Percentiles rank a stretch among this genome's conserved stretches.
Conservation (phyloP, 805 yeast species). For the Nakazawaea wickerhamii region DNA sequence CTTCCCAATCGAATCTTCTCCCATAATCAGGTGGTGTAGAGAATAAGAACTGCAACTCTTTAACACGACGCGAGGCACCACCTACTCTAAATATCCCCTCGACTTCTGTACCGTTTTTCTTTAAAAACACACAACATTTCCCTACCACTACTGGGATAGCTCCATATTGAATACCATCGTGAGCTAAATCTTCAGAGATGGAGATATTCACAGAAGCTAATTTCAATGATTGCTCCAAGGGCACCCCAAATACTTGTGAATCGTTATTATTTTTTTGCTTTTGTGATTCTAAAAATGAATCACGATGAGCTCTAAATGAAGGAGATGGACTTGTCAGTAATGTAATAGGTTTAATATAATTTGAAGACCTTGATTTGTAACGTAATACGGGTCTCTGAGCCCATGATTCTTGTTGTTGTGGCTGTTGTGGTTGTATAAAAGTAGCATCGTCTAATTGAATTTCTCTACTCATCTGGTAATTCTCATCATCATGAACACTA, state of each 20-base stretch:
- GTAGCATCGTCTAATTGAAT: conserved; percentile 1
- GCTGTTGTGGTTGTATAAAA: conserved; percentile 4
- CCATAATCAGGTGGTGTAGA: conserved; percentile 90
- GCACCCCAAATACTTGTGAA: conserved; percentile 71
- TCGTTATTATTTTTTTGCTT: conserved; percentile 39
- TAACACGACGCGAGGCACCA: conserved; percentile 84
- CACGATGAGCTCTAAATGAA: conserved; percentile 41
- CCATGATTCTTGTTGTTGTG: conserved; percentile 19
- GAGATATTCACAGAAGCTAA: conserved; percentile 76
- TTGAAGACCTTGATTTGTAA: conserved; percentile 46
- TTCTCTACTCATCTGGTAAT: background rate
- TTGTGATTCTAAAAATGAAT: conserved; percentile 38
- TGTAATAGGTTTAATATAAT: conserved; percentile 28
- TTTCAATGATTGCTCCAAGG: conserved; percentile 61
- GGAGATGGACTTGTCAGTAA: conserved; percentile 29
- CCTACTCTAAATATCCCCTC: conserved; percentile 94
- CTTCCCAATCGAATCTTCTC: conserved; percentile 82
- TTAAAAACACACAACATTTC: conserved; percentile 83
- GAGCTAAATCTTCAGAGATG: conserved; percentile 49
- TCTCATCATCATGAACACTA: conserved; percentile 1
- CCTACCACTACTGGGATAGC: conserved; percentile 92
- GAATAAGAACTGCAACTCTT: conserved; percentile 77
- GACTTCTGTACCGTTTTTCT: conserved; percentile 67
- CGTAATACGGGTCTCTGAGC: conserved; percentile 39
- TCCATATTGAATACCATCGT: conserved; percentile 74